Evolutionary conservation across 768 basidiomycete species (phyloP), one percentile per base, ranked within the genome.

Genomic region (Pleurotus platypus): DNA sequence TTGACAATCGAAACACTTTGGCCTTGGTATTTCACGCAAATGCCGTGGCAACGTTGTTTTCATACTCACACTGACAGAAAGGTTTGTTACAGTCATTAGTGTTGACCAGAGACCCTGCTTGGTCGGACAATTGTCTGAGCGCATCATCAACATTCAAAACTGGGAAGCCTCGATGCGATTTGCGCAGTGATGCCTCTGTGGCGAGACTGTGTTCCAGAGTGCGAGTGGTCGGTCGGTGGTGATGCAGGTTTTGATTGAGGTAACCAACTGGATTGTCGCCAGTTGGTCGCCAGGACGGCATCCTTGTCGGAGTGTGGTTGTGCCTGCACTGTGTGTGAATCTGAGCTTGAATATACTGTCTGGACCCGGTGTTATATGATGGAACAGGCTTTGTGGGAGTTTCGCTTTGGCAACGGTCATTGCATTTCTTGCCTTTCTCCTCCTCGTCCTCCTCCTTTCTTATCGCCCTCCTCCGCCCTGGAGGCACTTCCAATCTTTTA

Each of bases 401-500:
- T 54, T 54, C 24, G 38, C 51, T 54, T 24, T 54, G 51, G 51
- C 51, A 54, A 54, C 51, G 51, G 42, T 42, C 37, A 16, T 54
- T 8, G 37, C 39, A 15, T 20, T 38, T 37, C 26, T 20, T 11
- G 39, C 69, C n/a, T 67, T 54, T 5, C 68, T 60, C 58, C 64
- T 60, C 61, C 46, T 61, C 59, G 61, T 63, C 63, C 60, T 65
- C 62, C 64, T 66, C 67, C 50, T 56, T 60, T 35, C 48, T 43
- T 53, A 63, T 64, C 61, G 62, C 55, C 63, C 64, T 63, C 63
- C 59, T 66, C 63, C 57, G 75, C 75, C 77, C 74, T 60, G 72
- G 62, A 74, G 78, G 77, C 77, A 57, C 70, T 75, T 78, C 71
- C 75, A 73, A 66, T 80, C 73, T 62, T 78, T 78, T 68, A 62